Evolutionary conservation across 805 yeast species (phyloP).

Genomic region (Candida montana): DNA sequence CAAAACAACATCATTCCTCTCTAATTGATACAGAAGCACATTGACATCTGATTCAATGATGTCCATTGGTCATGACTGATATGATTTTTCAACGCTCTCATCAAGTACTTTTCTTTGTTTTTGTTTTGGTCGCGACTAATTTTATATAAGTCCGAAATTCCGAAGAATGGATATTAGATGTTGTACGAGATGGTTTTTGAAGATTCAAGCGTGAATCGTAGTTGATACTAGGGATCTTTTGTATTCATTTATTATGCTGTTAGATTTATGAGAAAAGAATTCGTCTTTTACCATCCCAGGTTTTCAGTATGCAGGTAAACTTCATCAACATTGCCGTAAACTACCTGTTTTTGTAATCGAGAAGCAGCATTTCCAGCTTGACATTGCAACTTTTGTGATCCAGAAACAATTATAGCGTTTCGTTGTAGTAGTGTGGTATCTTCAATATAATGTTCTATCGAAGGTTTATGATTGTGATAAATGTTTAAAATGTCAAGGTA

Average conservation of each 20-base stretch:
- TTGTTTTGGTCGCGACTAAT: no score
- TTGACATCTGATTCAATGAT: conserved; percentile 1
- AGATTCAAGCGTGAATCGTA: no score
- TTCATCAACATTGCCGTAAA: conserved; percentile 31
- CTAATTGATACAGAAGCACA: conserved; percentile 1
- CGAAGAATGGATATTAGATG: no score
- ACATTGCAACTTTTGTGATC: conserved; percentile 36
- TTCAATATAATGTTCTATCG: conserved; percentile 4
- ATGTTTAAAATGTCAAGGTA: conserved; percentile 3
- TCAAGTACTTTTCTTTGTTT: no score
- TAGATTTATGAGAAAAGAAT: neutral
- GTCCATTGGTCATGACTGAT: neutral
- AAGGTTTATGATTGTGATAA: conserved; percentile 15
- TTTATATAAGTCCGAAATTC: no score
- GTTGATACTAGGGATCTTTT: no score
- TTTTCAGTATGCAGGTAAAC: conserved; percentile 47
- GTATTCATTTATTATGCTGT: no score
- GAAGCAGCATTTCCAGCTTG: conserved; percentile 38
- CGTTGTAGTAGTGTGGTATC: conserved; percentile 15
- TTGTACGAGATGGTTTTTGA: no score
- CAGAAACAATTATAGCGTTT: conserved; percentile 42
- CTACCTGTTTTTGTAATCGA: conserved; percentile 32
- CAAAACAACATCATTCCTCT: conserved; percentile 3
- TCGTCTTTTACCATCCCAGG: conserved; percentile 35
- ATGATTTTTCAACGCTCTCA: no score